Evolutionary conservation across 208 protist species (phyloP), one percentile per base, ranked within the genome.

Genomic region (Acanthamoeba polyphaga): DNA sequence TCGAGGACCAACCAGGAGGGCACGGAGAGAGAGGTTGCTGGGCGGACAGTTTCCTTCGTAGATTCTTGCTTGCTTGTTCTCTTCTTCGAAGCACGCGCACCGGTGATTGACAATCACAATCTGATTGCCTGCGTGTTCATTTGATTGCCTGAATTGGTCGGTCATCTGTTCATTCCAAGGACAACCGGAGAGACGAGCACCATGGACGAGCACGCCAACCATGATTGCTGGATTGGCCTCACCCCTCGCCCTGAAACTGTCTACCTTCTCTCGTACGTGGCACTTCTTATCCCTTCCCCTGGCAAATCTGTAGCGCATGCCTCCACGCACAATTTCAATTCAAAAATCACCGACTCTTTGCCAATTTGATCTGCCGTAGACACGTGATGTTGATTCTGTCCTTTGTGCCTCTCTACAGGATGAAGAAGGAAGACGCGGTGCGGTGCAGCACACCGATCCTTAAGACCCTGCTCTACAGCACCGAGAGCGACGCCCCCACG

Each of bases 401-500:
- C 58, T 62, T 4, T 55, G 4, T 4, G 8, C 12, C 51, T 55
- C 51, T 55, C 4, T 62, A 5, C 60, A 91, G 84, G 13, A 72
- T 91, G 60, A 91, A 70, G 55, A 91, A 91, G 34, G 84, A 91
- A 43, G 60, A 72, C 24, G 84, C 60, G 7, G 51, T 70, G n/a
- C 84, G 60, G 32, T 91, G 84, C 24, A 91, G 84, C 68, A 66
- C 60, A 10, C 84, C 84, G 29, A 91, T 91, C 24, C 60, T 91
- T n/a, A 91, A 91, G 29, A 91, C 84, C 51, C 46, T 91, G 49
- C 84, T 91, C 32, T 91, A 91, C 84, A 91, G 84, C 84, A 72
- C 84, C 12, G 51, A 91, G 22, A 70, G 58, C 53, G 60, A 91
- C 5, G 34, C 84, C 13, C 51, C 84, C 24, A 91, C 84, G 3